phyloP scores from a whole-genome alignment of 305 asterid genomes.

The Petunia hybrid region DNA sequence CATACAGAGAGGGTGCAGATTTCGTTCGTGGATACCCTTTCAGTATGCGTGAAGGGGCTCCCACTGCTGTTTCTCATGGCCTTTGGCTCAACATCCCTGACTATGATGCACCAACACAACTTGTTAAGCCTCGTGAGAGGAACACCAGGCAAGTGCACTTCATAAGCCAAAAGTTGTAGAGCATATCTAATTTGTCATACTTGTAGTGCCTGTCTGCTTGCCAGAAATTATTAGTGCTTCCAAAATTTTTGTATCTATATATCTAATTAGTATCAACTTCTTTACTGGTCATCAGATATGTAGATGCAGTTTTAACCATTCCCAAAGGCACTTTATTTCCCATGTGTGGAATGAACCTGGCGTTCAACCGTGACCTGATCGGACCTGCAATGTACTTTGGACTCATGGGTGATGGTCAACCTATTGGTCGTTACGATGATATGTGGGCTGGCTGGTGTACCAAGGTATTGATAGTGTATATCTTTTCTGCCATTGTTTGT shows the following conservation, averaged over 20 bases:
- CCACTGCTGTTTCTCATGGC: constrained; percentile 75
- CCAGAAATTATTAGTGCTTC: background rate
- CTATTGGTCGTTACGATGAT: constrained; percentile 79
- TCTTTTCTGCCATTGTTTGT: background rate
- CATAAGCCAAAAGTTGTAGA: background rate
- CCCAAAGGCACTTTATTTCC: constrained; percentile 79
- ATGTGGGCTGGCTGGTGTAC: constrained; percentile 95
- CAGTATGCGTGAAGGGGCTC: constrained; percentile 76
- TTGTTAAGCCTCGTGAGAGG: constrained; percentile 84
- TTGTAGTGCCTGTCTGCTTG: background rate
- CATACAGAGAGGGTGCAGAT: constrained; percentile 77
- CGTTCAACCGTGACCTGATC: constrained; percentile 70
- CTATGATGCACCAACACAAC: constrained; percentile 84
- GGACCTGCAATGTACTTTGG: constrained; percentile 90
- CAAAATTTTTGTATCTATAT: background rate
- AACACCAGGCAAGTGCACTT: constrained; percentile 55
- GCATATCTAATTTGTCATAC: background rate
- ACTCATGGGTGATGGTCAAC: constrained; percentile 88
- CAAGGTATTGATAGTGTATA: constrained; percentile 49
- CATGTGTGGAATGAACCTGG: constrained; percentile 85
- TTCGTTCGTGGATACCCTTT: constrained; percentile 88
- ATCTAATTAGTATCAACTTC: background rate
- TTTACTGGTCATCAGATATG: constrained; percentile 59
- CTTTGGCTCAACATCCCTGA: constrained; percentile 83
- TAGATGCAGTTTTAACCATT: constrained; percentile 76